Conservation (phyloP, 2,329 filamentous ascomycete species). For the Grosmannia serpens region DNA sequence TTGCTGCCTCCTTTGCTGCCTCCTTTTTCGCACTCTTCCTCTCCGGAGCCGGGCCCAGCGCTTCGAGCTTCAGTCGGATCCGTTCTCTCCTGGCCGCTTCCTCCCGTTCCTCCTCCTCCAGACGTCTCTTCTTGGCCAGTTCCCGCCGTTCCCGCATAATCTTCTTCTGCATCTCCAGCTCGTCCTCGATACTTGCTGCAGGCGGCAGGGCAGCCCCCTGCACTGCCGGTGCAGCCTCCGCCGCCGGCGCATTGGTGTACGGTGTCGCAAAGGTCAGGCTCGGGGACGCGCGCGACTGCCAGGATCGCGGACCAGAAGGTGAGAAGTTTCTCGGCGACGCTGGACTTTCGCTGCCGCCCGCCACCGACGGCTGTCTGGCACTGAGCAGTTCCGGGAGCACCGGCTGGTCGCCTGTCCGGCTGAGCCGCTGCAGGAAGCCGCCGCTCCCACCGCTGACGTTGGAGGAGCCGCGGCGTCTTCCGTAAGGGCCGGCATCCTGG, state of each 20-base stretch:
- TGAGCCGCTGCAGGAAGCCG: constrained; percentile 47
- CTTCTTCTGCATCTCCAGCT: constrained; percentile 54
- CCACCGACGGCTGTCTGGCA: constrained; percentile 36
- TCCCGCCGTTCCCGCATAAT: constrained; percentile 64
- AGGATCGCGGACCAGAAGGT: constrained; percentile 24
- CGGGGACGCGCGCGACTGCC: constrained; percentile 34
- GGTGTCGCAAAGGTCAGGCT: constrained; percentile 6
- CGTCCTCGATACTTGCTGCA: constrained; percentile 30
- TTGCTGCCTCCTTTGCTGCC: constrained; percentile 33
- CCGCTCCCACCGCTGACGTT: constrained; percentile 83
- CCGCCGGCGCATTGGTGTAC: not conserved
- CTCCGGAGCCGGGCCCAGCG: constrained; percentile 54
- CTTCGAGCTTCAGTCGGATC: constrained; percentile 60
- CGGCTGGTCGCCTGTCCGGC: constrained; percentile 30
- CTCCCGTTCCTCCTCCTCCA: constrained; percentile 59
- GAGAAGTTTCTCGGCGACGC: constrained; percentile 33
- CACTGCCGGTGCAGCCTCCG: not conserved
- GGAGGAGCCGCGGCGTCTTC: constrained; percentile 73
- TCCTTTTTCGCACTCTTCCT: constrained; percentile 46
- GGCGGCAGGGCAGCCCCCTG: constrained; percentile 18
- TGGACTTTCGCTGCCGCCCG: constrained; percentile 38
- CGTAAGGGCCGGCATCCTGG: constrained; percentile 56
- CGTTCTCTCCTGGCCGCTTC: constrained; percentile 61
- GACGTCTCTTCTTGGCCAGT: constrained; percentile 53
- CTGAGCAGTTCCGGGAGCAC: constrained; percentile 30